Evolutionary conservation across 2,329 filamentous ascomycete species (phyloP).

Genomic region (Leptographium radiaticola): DNA sequence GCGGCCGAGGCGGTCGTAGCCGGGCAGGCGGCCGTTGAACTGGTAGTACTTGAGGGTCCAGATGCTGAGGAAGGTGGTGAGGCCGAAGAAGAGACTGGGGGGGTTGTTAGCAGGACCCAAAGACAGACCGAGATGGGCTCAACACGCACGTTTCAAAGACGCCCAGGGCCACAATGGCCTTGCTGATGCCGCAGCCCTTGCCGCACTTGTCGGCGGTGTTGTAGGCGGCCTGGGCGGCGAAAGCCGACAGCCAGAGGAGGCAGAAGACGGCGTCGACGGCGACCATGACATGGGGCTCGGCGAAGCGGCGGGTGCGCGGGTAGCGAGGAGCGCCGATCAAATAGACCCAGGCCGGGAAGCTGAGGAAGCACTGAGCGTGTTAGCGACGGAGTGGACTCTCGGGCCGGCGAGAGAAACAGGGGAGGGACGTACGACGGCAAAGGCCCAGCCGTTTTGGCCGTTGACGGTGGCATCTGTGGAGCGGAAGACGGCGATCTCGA

Average conservation of each 20-base stretch:
- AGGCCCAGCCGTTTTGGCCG: constrained; percentile 49
- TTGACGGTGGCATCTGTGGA: constrained; percentile 33
- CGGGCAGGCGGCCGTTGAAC: constrained; percentile 47
- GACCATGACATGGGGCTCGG: constrained; percentile 49
- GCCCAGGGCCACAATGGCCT: constrained; percentile 47
- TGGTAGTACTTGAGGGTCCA: constrained; percentile 50
- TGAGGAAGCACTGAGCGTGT: constrained; percentile 44
- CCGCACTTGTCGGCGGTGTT: constrained; percentile 44
- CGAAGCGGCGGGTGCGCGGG: constrained; percentile 45
- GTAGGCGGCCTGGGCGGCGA: constrained; percentile 51
- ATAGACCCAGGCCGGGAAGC: constrained; percentile 51
- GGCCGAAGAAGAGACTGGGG: constrained; percentile 40
- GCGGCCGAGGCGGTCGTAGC: constrained; percentile 37
- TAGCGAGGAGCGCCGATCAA: constrained; percentile 52
- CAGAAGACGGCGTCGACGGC: constrained; percentile 42
- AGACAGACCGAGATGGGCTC: not conserved
- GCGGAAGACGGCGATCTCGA: constrained; percentile 47
- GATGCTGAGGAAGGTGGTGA: constrained; percentile 41
- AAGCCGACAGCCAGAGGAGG: constrained; percentile 54
- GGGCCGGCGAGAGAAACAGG: not conserved
- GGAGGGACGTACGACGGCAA: constrained; percentile 41
- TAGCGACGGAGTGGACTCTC: not conserved
- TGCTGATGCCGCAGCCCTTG: constrained; percentile 44
- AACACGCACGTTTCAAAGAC: constrained; percentile 46
- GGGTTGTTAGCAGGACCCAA: constrained; percentile 7